phyloP scores from a whole-genome alignment of 176 grass and related monocot genomes.

The Cenchrus americanus region DNA sequence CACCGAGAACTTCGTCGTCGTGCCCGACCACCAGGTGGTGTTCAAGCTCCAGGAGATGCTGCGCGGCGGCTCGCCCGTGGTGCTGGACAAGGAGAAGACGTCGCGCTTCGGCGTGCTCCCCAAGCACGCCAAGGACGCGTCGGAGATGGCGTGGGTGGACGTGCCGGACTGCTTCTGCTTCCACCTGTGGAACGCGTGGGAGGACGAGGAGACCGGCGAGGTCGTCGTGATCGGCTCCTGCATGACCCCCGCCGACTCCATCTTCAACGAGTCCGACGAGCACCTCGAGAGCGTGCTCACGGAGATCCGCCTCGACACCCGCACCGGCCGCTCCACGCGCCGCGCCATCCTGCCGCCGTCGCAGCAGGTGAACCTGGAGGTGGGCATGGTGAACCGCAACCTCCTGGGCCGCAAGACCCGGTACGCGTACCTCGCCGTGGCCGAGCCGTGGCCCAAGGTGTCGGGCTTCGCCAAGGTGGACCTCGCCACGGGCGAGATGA shows the following conservation, averaged over 20 bases:
- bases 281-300: slow-evolving; percentile 76
- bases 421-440: slow-evolving; percentile 86
- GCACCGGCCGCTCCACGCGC: slow-evolving; percentile 67
- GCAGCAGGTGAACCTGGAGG: slow-evolving; percentile 84
- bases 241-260: slow-evolving; percentile 95
- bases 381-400: slow-evolving; percentile 89
- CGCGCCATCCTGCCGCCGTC: slow-evolving; percentile 56
- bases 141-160: slow-evolving; percentile 83
- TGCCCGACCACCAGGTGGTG: slow-evolving; percentile 92
- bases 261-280: slow-evolving; percentile 91
- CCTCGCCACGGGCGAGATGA: slow-evolving; percentile 66
- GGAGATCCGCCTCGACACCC: slow-evolving; percentile 84
- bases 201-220: slow-evolving; percentile 69
- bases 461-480: slow-evolving; percentile 94
- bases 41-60: slow-evolving; percentile 98
- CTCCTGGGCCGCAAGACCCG: slow-evolving; percentile 71
- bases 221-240: slow-evolving; percentile 90
- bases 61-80: slow-evolving; percentile 79
- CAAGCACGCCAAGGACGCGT: slow-evolving; percentile 65
- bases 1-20: slow-evolving; percentile 75
- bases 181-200: slow-evolving; percentile 99
- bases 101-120: slow-evolving; percentile 86
- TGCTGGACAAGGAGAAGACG: slow-evolving; percentile 76
- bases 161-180: slow-evolving; percentile 99
- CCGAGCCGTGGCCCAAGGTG: slow-evolving; percentile 96